Percentiles rank a stretch among this genome's conserved stretches.
Conservation (phyloP, 2,329 filamentous ascomycete species). For the Talaromyces funiculosus region DNA sequence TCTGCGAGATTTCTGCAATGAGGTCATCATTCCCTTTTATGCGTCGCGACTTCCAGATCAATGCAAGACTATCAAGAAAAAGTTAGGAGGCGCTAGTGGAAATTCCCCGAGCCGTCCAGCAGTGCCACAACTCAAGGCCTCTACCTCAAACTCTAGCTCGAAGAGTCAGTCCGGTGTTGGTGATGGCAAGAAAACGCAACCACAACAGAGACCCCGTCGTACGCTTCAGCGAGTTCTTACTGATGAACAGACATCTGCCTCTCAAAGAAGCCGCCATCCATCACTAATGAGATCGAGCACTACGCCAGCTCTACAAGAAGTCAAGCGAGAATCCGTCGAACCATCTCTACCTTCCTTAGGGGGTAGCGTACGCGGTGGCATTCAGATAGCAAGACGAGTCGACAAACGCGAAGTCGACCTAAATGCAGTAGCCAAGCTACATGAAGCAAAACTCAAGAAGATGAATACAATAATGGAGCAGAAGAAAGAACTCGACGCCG, state of each 20-base stretch:
- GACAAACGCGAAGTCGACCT: conserved; percentile 48
- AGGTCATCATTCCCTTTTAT: conserved; percentile 48
- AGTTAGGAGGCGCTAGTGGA: conserved; percentile 39
- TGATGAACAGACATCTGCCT: conserved; percentile 35
- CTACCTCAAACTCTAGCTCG: conserved; percentile 10
- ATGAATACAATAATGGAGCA: conserved; percentile 42
- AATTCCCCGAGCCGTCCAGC: conserved; percentile 31
- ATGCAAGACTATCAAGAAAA: conserved; percentile 42
- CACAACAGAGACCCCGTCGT: conserved; percentile 26
- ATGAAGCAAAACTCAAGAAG: conserved; percentile 43
- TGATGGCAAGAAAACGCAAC: conserved; percentile 23
- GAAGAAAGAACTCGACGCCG: conserved; percentile 45
- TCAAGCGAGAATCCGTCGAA: conserved; percentile 40
- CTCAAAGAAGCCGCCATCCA: conserved; percentile 28
- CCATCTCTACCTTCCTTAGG: conserved; percentile 31
- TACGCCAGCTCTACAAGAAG: conserved; percentile 33
- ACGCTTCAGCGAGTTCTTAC: conserved; percentile 44
- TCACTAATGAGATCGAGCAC: conserved; percentile 40
- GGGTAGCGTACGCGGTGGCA: conserved; percentile 36
- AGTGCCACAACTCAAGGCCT: conserved; percentile 25
- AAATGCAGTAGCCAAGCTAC: conserved; percentile 38
- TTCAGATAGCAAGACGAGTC: conserved; percentile 41
- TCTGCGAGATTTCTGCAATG: conserved; percentile 46
- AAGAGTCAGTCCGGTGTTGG: conserved; percentile 28
- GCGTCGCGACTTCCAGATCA: conserved; percentile 43